A percentile compares a stretch with the other conserved stretches of the same genome.
Evolutionary conservation across 352 stramenopile genomes (phyloP).

Genomic region (Thalassiosira pacifica): DNA sequence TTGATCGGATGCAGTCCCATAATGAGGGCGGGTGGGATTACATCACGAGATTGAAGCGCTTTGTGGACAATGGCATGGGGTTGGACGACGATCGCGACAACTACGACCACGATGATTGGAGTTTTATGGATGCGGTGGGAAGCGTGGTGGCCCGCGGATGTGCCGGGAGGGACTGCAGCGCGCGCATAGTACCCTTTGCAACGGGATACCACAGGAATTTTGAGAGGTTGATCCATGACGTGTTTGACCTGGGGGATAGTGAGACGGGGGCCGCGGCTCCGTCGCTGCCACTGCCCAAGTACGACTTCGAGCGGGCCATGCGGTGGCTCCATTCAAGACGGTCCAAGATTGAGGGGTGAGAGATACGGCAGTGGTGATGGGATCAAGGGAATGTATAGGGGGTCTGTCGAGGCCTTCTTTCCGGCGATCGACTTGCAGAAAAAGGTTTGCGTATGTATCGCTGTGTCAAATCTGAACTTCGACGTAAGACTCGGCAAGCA

Average conservation of each 20-base stretch:
- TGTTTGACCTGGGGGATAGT: conserved; percentile 50
- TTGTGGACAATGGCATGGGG: conserved; percentile 37
- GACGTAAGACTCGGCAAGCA: too few species aligned
- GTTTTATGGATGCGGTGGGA: conserved; percentile 44
- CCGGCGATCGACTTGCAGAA: too few species aligned
- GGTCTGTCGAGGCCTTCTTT: too few species aligned
- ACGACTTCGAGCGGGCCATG: conserved; percentile 44
- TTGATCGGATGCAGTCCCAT: conserved; percentile 65
- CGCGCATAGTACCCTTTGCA: conserved; percentile 35
- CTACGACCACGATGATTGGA: neutral
- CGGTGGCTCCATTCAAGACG: conserved; percentile 40
- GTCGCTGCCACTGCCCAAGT: neutral
- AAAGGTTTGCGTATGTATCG: too few species aligned
- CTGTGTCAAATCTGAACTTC: too few species aligned
- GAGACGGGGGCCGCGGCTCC: neutral
- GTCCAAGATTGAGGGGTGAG: conserved; percentile 57
- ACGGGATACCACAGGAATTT: conserved; percentile 47
- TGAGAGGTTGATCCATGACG: conserved; percentile 49
- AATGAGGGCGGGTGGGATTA: conserved; percentile 68
- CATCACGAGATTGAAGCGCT: conserved; percentile 61
- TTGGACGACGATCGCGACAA: too few species aligned
- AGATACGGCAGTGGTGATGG: too few species aligned
- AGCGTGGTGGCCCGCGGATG: conserved; percentile 40
- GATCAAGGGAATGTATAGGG: too few species aligned
- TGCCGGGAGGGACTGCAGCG: conserved; percentile 34